A percentile compares a stretch with the other conserved stretches of the same genome.
phyloP scores from a whole-genome alignment of 176 grass and related monocot species.

The Aegilops umbellulata region DNA sequence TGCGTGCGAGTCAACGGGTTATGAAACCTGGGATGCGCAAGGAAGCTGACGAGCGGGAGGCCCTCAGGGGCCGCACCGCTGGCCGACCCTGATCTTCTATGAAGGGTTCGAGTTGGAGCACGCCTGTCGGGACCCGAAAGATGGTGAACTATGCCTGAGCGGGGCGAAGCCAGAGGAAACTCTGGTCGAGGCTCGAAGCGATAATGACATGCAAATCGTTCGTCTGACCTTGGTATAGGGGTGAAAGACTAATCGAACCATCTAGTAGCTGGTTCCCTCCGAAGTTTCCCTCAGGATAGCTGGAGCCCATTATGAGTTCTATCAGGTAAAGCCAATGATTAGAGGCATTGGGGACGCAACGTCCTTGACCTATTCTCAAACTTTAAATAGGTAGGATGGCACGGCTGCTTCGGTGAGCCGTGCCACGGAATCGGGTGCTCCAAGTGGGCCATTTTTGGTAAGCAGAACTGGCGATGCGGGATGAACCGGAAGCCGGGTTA shows the following conservation, averaged over 20 bases:
- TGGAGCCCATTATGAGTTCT: conserved; percentile 36
- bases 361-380: too few species aligned
- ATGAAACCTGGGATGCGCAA: too few species aligned
- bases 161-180: conserved; percentile 60
- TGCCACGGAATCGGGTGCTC: conserved; percentile 36
- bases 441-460: conserved; percentile 61
- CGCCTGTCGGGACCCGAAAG: conserved; percentile 47
- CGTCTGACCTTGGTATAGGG: conserved; percentile 68
- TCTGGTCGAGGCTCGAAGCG: too few species aligned
- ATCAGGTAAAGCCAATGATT: too few species aligned
- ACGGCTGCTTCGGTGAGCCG: too few species aligned
- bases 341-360: too few species aligned
- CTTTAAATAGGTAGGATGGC: too few species aligned
- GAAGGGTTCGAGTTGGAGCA: conserved; percentile 65
- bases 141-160: conserved; percentile 69
- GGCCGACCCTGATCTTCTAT: conserved; percentile 50
- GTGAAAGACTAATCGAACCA: conserved; percentile 81
- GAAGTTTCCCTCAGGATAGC: conserved; percentile 62
- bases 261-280: conserved; percentile 70
- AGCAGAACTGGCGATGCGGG: conserved; percentile 47
- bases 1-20: too few species aligned
- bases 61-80: conserved; percentile 23
- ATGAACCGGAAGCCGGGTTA: conserved; percentile 32
- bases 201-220: conserved; percentile 72
- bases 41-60: not conserved